These are phyloP conservation scores for Ceratocystis huliohia DNA, from an alignment of 2,329 filamentous ascomycete genomes.

Conservation along the genomic window DNA sequence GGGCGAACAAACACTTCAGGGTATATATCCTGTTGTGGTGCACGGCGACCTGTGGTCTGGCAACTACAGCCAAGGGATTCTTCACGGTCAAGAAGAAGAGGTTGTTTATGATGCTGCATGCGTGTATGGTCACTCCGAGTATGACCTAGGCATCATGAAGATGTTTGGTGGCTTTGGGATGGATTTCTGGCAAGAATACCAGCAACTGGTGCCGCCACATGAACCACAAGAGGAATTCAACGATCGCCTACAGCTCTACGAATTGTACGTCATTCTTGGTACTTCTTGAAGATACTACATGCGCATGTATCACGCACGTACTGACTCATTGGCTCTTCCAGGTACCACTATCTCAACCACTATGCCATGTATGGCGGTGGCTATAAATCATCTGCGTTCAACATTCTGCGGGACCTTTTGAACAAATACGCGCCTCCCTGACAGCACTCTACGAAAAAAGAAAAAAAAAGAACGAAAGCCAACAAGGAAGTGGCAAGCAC, in stretches of 20 bases:
- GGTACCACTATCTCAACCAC: slow-evolving; percentile 85
- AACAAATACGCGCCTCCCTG: slow-evolving; percentile 50
- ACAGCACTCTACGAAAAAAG: not conserved
- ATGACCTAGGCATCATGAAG: slow-evolving; percentile 83
- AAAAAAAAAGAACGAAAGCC: not conserved
- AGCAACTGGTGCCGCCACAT: slow-evolving; percentile 59
- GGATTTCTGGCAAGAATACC: slow-evolving; percentile 65
- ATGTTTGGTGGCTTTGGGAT: slow-evolving; percentile 86
- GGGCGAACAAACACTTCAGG: slow-evolving; percentile 50
- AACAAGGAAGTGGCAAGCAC: not conserved
- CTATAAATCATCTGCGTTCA: slow-evolving; percentile 63
- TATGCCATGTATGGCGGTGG: slow-evolving; percentile 71
- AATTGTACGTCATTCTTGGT: slow-evolving; percentile 49
- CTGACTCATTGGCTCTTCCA: slow-evolving; percentile 28
- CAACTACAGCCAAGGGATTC: slow-evolving; percentile 57
- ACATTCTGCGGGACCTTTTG: slow-evolving; percentile 64
- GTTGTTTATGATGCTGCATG: slow-evolving; percentile 72
- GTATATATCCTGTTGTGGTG: slow-evolving; percentile 62
- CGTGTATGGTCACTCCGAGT: slow-evolving; percentile 79
- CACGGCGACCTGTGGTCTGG: slow-evolving; percentile 94
- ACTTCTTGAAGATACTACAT: not conserved
- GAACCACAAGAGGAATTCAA: slow-evolving; percentile 73
- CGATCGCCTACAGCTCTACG: slow-evolving; percentile 71
- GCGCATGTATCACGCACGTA: not conserved
- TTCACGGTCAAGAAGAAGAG: slow-evolving; percentile 48